A percentile compares a stretch with the other conserved stretches of the same genome.
phyloP scores from a whole-genome alignment of 192 early-diverging fungal genomes.

The Rhizoclosmatium globosum region DNA sequence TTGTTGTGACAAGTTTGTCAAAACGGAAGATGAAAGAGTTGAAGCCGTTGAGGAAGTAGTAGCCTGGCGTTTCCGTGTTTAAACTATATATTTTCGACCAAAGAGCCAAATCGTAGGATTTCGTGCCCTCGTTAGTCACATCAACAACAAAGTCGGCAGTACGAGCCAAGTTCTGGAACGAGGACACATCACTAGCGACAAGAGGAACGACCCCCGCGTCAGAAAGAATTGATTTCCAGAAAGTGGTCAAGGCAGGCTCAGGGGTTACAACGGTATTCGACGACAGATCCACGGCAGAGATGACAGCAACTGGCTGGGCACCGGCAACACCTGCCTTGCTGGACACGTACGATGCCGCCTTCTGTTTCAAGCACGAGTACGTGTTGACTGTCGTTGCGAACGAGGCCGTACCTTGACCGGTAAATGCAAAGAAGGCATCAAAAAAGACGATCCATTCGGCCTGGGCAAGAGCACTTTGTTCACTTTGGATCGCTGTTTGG shows the following conservation, averaged over 20 bases:
- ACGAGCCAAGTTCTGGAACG: neutral
- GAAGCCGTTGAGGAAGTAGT: slow-evolving; percentile 2
- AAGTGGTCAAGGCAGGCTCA: neutral
- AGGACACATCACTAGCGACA: neutral
- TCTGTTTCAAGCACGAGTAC: neutral
- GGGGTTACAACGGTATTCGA: slow-evolving; percentile 4
- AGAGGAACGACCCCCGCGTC: slow-evolving; percentile 5
- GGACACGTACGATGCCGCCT: neutral
- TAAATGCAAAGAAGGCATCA: slow-evolving; percentile 7
- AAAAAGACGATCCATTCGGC: slow-evolving; percentile 32
- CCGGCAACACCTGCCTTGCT: neutral
- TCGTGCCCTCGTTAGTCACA: neutral
- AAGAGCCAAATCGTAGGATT: neutral
- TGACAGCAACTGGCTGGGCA: neutral
- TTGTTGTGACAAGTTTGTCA: slow-evolving; percentile 6
- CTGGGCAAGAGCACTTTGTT: slow-evolving; percentile 21
- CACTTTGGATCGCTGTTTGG: neutral
- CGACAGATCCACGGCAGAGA: neutral
- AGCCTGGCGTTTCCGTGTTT: neutral
- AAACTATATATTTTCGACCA: slow-evolving; percentile 1
- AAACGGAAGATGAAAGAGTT: neutral
- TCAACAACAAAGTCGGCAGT: slow-evolving; percentile 7
- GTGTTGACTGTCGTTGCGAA: neutral
- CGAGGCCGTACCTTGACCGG: neutral
- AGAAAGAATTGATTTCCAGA: neutral